Conservation (phyloP, 2,329 filamentous ascomycete genomes). For the Ascochyta clinopodiicola region DNA sequence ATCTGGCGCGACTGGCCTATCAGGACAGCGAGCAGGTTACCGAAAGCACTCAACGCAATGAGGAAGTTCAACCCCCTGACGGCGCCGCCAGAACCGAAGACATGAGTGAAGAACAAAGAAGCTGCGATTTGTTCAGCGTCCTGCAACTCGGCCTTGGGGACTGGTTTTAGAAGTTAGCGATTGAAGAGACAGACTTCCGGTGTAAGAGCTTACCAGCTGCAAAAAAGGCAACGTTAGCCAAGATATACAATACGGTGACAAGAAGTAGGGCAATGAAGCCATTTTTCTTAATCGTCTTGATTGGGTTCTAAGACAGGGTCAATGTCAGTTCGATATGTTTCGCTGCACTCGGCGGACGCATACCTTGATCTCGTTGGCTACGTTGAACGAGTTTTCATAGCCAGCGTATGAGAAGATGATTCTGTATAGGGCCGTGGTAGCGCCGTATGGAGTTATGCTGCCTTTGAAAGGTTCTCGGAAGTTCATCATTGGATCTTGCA, state of each 20-base stretch:
- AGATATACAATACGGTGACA: constrained; percentile 62
- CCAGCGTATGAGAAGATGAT: constrained; percentile 66
- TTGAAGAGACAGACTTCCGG: too few species aligned
- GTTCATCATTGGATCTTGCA: constrained; percentile 60
- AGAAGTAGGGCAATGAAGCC: constrained; percentile 57
- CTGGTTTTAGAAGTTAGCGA: constrained; percentile 27
- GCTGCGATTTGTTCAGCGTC: constrained; percentile 61
- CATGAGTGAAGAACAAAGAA: constrained; percentile 62
- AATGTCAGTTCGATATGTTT: background rate
- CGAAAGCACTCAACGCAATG: constrained; percentile 64
- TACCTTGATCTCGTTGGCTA: constrained; percentile 65
- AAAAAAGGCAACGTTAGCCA: constrained; percentile 69
- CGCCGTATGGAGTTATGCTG: constrained; percentile 54
- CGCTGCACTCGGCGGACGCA: background rate
- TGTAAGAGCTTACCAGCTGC: constrained; percentile 52
- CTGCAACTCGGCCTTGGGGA: constrained; percentile 59
- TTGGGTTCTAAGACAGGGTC: constrained; percentile 52
- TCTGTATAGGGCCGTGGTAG: constrained; percentile 66
- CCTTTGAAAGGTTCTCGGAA: constrained; percentile 64
- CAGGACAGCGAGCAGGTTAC: constrained; percentile 64
- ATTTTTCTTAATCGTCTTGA: constrained; percentile 58
- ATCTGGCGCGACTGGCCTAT: constrained; percentile 64
- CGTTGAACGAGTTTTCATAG: constrained; percentile 66
- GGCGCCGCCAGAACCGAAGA: constrained; percentile 60
- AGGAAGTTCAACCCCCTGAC: constrained; percentile 63